phyloP scores from a whole-genome alignment of 768 basidiomycete species.

The Leccinum rimulosum region DNA sequence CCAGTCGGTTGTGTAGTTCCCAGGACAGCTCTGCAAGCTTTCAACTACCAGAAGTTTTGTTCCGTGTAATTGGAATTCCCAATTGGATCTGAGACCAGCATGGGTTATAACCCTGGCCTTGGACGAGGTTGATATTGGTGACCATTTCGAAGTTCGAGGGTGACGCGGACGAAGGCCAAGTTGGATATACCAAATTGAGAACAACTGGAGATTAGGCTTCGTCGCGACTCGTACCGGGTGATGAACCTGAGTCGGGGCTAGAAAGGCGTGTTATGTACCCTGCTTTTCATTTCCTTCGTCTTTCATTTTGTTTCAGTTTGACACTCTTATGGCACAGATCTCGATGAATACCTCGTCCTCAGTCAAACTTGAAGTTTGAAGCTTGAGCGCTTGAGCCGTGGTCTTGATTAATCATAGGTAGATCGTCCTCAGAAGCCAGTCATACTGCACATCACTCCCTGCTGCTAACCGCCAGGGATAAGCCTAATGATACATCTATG shows the following conservation, averaged over 20 bases:
- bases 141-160: background rate
- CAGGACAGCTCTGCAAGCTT: too few relatives aligned
- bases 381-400: background rate
- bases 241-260: background rate
- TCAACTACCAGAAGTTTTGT: background rate
- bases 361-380: background rate
- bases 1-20: too few relatives aligned
- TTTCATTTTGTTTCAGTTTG: background rate
- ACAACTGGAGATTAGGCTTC: background rate
- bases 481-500: background rate
- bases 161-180: background rate
- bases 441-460: background rate
- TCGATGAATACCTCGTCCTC: background rate
- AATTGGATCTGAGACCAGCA: background rate
- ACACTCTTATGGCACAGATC: background rate
- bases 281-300: background rate
- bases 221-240: background rate
- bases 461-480: background rate
- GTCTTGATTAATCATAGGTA: background rate
- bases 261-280: background rate
- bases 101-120: background rate
- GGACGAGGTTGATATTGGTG: background rate
- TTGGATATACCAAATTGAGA: background rate
- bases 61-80: background rate
- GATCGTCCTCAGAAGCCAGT: background rate